A percentile compares a stretch with the other conserved stretches of the same genome.
Evolutionary conservation across 1,139 yeast species (phyloP).

Genomic region (Scheffersomyces segobiensis): DNA sequence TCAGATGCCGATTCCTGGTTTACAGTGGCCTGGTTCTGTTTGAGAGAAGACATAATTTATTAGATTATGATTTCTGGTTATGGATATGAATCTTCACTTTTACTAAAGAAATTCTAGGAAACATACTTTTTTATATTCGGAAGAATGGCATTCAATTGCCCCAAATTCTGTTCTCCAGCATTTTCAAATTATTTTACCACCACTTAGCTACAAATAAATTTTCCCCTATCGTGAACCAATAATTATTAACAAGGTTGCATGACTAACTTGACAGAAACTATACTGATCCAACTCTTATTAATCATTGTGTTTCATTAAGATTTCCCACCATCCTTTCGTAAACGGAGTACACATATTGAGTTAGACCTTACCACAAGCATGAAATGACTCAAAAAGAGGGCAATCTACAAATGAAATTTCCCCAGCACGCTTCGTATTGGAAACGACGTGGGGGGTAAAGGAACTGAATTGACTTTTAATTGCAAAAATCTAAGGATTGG

Average conservation of each 20-base stretch:
- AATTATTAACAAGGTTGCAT: not conserved
- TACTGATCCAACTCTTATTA: not conserved
- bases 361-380: not conserved
- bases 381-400: not conserved
- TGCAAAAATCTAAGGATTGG: not conserved
- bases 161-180: not conserved
- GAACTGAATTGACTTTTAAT: not conserved
- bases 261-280: not conserved
- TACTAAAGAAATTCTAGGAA: not conserved
- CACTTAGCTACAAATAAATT: not conserved
- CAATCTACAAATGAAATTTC: not conserved
- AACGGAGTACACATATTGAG: not conserved
- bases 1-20: not conserved
- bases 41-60: not conserved
- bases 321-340: not conserved
- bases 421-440: not conserved
- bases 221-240: not conserved
- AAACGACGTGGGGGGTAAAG: not conserved
- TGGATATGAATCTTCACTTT: not conserved
- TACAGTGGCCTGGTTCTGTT: not conserved
- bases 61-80: not conserved
- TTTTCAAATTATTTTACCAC: not conserved
- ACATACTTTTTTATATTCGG: not conserved
- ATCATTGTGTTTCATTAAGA: not conserved
- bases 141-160: not conserved